Base-by-base conservation (phyloP, 169 alveolate genomes). In the Eimeria tenella region DNA sequence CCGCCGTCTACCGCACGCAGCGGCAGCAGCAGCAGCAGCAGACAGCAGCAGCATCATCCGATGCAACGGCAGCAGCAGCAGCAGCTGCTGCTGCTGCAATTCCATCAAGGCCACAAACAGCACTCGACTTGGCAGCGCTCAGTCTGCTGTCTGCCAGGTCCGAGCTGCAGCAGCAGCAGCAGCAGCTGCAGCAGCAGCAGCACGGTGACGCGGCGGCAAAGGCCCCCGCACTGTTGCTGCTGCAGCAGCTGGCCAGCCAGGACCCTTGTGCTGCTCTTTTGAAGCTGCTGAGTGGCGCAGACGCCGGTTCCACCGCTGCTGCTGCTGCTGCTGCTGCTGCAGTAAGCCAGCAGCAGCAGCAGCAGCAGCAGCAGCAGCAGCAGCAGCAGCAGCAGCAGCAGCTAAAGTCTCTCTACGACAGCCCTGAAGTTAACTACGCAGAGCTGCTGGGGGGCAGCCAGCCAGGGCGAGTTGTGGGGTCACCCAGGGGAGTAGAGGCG, bases 61-160 rank as follows among this genome's bases (percentile, higher is more conserved):
- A 15, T 15, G 70, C 70, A 60, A 15, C 70, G 3, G 79, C 79
- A 19, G 79, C 79, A 17, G n/a, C 50, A 19, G 50, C 9, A 19
- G 79, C 79, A 6, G 79, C 79, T 23, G 68, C 68, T 58, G 68
- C 68, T 58, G 68, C 68, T 58, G 21, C 19, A 58, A 58, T 58
- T 58, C 68, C 68, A 3, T 4, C 79, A 68, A 17, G 21, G 17
- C 50, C 79, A 15, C 79, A 68, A 31, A 68, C 49, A 7, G 79
- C 79, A 4, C 79, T 68, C 79, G 79, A 68, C 49, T 31, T 68
- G 13, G 79, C 79, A 68, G 31, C 79, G 79, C 79, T 68, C 79
- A 68, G 79, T 68, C 31, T 68, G 52, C 79, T 68, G 79, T 68
- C 79, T 4, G 79, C 79, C 21, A 15, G 79, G 9, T 68, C n/a